These are phyloP conservation scores for Leishmania turanica DNA, from an alignment of 208 protist species.

Conservation along the genomic window DNA sequence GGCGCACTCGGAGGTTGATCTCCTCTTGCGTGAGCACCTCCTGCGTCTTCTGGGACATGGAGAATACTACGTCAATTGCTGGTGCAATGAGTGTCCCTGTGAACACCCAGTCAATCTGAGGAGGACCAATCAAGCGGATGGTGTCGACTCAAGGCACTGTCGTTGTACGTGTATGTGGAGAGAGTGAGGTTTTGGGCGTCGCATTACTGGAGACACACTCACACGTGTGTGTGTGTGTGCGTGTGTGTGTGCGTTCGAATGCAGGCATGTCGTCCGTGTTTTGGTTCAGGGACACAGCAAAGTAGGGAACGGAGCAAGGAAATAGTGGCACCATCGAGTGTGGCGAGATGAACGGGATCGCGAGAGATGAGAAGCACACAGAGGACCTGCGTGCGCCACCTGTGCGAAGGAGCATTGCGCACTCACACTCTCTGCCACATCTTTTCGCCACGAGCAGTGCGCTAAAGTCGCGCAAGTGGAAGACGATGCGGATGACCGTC, in stretches of 20 bases:
- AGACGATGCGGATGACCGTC: neutral
- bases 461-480: neutral
- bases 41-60: slow-evolving; percentile 42
- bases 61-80: neutral
- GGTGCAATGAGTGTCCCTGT: neutral
- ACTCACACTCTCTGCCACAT: neutral
- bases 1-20: slow-evolving; percentile 78
- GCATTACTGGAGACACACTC: neutral
- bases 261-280: neutral
- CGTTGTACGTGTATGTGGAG: slow-evolving; percentile 1
- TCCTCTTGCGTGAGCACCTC: slow-evolving; percentile 62
- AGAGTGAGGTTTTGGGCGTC: neutral
- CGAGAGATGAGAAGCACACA: neutral
- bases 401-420: neutral
- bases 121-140: neutral
- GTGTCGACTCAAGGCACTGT: neutral
- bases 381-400: neutral
- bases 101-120: neutral
- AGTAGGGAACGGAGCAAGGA: neutral
- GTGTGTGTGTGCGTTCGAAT: neutral
- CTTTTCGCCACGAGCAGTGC: neutral
- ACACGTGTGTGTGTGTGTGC: neutral
- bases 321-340: neutral
- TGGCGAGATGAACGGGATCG: neutral
- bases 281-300: neutral